Evolutionary conservation across 75 land plant species (phyloP).

Genomic region (Cryptomeria japonica): DNA sequence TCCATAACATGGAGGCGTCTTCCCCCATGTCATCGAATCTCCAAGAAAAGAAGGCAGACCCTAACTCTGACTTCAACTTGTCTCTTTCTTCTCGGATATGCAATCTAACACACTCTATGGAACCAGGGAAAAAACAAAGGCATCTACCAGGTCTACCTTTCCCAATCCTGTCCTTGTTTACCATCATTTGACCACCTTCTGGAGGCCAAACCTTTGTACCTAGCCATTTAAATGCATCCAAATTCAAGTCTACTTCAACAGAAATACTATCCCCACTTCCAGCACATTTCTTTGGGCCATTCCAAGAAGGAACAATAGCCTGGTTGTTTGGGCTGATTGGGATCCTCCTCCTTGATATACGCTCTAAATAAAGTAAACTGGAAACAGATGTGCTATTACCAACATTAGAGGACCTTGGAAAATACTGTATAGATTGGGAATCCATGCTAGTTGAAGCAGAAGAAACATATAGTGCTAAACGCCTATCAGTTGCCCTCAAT

Average conservation of each 20-base stretch:
- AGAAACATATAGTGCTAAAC: constrained; percentile 22
- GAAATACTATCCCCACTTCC: background rate
- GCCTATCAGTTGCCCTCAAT: constrained; percentile 41
- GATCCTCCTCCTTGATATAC: constrained; percentile 29
- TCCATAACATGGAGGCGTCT: constrained; percentile 73
- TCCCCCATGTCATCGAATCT: constrained; percentile 88
- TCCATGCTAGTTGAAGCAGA: background rate
- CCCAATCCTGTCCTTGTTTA: constrained; percentile 30
- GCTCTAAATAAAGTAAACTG: constrained; percentile 12
- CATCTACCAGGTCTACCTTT: constrained; percentile 59
- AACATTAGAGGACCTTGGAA: background rate
- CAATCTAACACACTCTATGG: constrained; percentile 70
- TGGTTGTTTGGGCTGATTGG: constrained; percentile 62
- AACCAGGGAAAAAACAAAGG: constrained; percentile 53
- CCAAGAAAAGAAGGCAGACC: constrained; percentile 59
- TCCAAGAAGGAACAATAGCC: constrained; percentile 69
- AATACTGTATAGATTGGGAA: background rate
- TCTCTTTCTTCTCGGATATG: constrained; percentile 63
- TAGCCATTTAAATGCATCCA: constrained; percentile 44
- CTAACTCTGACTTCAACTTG: constrained; percentile 63
- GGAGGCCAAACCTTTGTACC: constrained; percentile 66
- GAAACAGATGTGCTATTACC: constrained; percentile 9
- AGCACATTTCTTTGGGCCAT: constrained; percentile 14
- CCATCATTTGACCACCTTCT: background rate
- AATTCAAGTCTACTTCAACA: constrained; percentile 21